A percentile compares a stretch with the other conserved stretches of the same genome.
phyloP scores from a whole-genome alignment of 768 basidiomycete species.

The Piloderma croceum region DNA sequence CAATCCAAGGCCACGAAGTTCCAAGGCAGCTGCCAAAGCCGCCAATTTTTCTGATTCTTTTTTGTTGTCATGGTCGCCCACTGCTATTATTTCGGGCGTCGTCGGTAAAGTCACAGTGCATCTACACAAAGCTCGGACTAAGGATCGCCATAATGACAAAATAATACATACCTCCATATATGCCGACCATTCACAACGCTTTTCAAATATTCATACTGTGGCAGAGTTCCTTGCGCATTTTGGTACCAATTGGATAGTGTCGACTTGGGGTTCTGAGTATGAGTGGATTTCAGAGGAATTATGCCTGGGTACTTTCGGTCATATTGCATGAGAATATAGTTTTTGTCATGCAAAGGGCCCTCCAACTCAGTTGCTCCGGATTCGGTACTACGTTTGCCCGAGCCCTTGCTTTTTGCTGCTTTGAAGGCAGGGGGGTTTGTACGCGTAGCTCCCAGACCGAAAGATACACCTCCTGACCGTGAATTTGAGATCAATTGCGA shows the following conservation, averaged over 20 bases:
- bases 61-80: too few relatives aligned
- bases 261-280: too few relatives aligned
- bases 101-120: slow-evolving; percentile 36
- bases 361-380: slow-evolving; percentile 5
- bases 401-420: background rate
- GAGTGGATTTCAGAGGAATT: slow-evolving; percentile 29
- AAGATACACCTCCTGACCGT: too few relatives aligned
- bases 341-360: slow-evolving; percentile 34
- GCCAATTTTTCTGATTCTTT: background rate
- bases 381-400: background rate
- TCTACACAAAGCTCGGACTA: slow-evolving; percentile 20
- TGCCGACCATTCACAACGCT: slow-evolving; percentile 4
- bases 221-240: slow-evolving; percentile 3
- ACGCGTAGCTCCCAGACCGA: background rate
- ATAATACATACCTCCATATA: slow-evolving; percentile 10
- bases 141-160: background rate
- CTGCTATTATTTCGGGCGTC: too few relatives aligned
- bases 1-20: background rate
- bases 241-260: background rate
- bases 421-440: background rate
- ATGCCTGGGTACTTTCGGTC: slow-evolving; percentile 49
- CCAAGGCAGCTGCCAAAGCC: background rate
- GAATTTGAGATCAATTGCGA: too few relatives aligned
- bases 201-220: slow-evolving; percentile 7
- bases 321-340: slow-evolving; percentile 32